Conservation (phyloP, 2,329 filamentous ascomycete species). For the Botrytis fabae region DNA sequence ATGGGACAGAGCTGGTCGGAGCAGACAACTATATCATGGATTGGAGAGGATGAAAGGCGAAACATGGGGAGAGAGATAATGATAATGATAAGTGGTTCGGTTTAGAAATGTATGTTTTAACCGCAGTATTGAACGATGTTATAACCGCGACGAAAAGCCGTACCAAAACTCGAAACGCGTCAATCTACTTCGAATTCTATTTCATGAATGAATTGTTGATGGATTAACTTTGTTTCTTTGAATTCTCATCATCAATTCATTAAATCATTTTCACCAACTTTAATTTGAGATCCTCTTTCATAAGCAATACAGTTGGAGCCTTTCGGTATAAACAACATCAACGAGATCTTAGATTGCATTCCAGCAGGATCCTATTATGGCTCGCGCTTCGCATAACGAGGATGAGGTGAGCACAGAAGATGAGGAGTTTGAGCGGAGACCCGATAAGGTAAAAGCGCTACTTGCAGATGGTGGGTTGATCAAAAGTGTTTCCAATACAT, state of each 20-base stretch:
- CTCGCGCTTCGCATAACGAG: background rate
- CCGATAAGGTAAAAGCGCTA: background rate
- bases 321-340: background rate
- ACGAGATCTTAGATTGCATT: background rate
- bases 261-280: background rate
- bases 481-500: background rate
- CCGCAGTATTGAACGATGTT: background rate
- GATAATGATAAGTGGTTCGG: background rate
- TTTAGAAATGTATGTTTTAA: background rate
- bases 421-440: slow-evolving; percentile 5
- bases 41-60: background rate
- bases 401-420: slow-evolving; percentile 6
- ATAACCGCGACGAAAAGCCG: background rate
- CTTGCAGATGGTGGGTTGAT: slow-evolving; percentile 5
- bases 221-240: background rate
- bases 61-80: background rate
- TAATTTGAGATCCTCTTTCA: too few species aligned
- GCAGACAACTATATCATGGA: background rate
- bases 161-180: background rate
- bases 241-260: background rate
- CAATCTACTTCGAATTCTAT: background rate
- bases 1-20: background rate
- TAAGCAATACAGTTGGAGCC: background rate
- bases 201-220: background rate
- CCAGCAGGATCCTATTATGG: background rate